Evolutionary conservation across 2,329 filamentous ascomycete species (phyloP), one percentile per base, ranked within the genome.

Genomic region (Pseudogymnoascus sp.): DNA sequence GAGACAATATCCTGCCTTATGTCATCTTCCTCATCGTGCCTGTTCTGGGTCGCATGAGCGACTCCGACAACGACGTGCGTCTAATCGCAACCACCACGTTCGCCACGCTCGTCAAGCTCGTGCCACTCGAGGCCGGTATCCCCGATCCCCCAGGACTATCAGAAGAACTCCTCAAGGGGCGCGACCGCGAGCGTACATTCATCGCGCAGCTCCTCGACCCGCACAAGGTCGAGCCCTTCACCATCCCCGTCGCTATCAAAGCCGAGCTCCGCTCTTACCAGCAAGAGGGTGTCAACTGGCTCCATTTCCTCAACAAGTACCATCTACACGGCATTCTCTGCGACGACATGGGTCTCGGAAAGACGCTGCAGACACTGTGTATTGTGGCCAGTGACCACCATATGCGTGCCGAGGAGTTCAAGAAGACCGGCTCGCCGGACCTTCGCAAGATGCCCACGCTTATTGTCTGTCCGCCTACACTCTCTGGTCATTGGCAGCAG

Each of bases 21-120:
- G 94, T 99, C 65, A 97, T 99, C 69, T 99, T 99, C 84, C 84
- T 99, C 66, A 95, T 99, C 63, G 95, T 97, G 11, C 94, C 94
- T 12, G 94, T 99, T 3, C 82, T 99, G 58, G 94, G 94, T 60
- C 87, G 94, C 47, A 99, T 99, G 94, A 97, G 94, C 71, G 94
- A 99, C 73, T 96, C 93, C 0, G 93, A 99, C 72, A 93, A 95
- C 65, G 94, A 97, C 71, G 89, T 99, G 60, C 88, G 94, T 60
- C 82, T 97, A 6, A 88, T 99, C 61, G 92, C 94, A 3, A 99
- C 94, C 0, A 99, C 94, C 0, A 95, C 94, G 1, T 99, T 99
- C 71, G 94, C 94, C 2, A 97, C 94, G 0, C 79, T 99, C 6
- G 94, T 99, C 67, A 99, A 99, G 76, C 84, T 99, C 58, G 94